Evolutionary conservation across 78 protist genomes (phyloP), one percentile per base, ranked within the genome.

Genomic region (Dictyostelium citrinum): DNA sequence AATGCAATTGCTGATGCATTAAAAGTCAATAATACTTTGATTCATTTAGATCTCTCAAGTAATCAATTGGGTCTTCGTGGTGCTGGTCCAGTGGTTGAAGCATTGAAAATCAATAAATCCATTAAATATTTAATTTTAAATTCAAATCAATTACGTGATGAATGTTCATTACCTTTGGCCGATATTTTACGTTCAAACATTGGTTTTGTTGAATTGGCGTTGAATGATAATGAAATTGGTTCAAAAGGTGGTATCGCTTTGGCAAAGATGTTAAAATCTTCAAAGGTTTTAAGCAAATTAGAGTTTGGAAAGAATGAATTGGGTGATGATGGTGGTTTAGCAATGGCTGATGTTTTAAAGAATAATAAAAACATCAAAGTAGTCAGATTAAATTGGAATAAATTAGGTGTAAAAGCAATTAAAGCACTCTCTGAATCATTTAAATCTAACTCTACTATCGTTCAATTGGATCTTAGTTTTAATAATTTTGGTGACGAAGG

Each of bases 101-200:
- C 95, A 12, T 45, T 91, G 9, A 70, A 80, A 22, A 41, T 81
- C 14, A 91, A 91, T 81, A 84, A 80, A 39, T 45, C 91, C 0
- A 17, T 91, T 10, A 82, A 80, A 49, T 70, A 83, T 29, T 58
- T 91, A 12, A 76, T 76, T 1, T n/a, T 91, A 20, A 76, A 83
- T 55, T 31, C 91, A 58, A 84, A 91, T 45, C 90, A 84, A 77
- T 74, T 91, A 3, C 95, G 92, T 51, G 91, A 91, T 39, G 95
- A 91, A 61, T 78, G 75, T 12, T 51, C 72, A 22, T 39, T 88
- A 10, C 85, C 85, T n/a, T 51, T 88, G 49, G 93, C 93, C 24
- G 93, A 88, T 35, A 31, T 88, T 9, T 43, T 88, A 43, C 76
- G 93, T 27, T 78, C 70, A 35, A 88, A 88, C 46, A 20, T 4